Evolutionary conservation across 768 basidiomycete genomes (phyloP), one percentile per base, ranked within the genome.

Genomic region (Rhodotorula kratochvilovae): DNA sequence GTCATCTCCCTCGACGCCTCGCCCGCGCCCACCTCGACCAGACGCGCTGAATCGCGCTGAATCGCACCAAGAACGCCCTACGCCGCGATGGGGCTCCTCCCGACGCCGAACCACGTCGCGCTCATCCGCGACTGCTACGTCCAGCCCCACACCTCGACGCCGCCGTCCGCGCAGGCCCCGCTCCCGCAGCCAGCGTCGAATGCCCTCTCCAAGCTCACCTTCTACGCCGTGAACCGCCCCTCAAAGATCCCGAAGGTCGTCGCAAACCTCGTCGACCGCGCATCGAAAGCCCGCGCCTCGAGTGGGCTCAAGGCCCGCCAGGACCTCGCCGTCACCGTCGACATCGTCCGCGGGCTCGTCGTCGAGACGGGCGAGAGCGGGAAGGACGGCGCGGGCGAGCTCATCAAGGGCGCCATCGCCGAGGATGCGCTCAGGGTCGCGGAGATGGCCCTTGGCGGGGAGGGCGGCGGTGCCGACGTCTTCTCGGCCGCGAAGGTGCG

Each of bases 171-270:
- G 25, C 25, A 23, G 35, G 4, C 8, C 8, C 10, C 53, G 13
- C 50, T 70, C 48, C 68, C 73, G 0, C 25, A 54, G 13, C 73
- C 73, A 7, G 54, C 63, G 45, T 65, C 64, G 23, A 75, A 75
- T 51, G 57, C 61, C 1, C 64, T 72, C 65, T 56, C 56, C 27
- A 72, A 72, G 54, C 68, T 75, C 45, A 61, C 57, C 31, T 72
- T 72, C 71, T 75, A 75, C 59, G 64, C 68, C 56, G 68, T 68
- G 8, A 33, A 55, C 42, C 74, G 74, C 29, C 74, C 74, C 7
- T 56, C 69, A n/a, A 75, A 75, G 56, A 55, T 67, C 31, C 71
- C 74, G 35, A 75, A 75, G 62, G 71, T 75, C 36, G 23, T 68
- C 29, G 46, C 53, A 15, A 61, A 60, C 64, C 33, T 75, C 31